A percentile compares a stretch with the other conserved stretches of the same genome.
Evolutionary conservation across 768 basidiomycete genomes (phyloP).

Genomic region (Tephrocybe sp.): DNA sequence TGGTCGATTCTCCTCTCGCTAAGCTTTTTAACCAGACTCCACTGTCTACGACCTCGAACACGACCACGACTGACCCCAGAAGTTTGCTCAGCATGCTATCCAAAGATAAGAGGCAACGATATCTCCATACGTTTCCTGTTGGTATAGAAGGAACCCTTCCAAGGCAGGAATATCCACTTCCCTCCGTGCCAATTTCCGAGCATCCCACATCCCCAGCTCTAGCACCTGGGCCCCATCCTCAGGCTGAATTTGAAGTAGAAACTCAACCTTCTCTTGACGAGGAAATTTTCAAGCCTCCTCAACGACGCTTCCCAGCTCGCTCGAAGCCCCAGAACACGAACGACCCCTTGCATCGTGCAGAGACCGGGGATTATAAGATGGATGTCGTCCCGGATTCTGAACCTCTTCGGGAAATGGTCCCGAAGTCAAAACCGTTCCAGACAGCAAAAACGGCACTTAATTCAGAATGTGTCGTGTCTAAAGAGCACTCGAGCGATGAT

Average conservation of each 20-base stretch:
- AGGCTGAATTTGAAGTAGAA: conserved; percentile 14
- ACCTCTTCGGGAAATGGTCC: conserved; percentile 31
- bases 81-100: conserved; percentile 25
- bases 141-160: background rate
- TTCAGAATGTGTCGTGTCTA: conserved; percentile 1
- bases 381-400: conserved; percentile 69
- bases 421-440: background rate
- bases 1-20: conserved; percentile 4
- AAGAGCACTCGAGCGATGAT: conserved; percentile 25
- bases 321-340: background rate
- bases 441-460: background rate
- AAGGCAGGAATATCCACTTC: background rate
- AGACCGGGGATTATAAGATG: conserved; percentile 26
- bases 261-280: conserved; percentile 20
- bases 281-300: conserved; percentile 6
- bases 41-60: background rate
- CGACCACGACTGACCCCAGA: conserved; percentile 9
- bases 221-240: background rate
- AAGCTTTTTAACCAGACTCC: background rate
- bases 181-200: background rate
- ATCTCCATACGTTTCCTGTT: conserved; percentile 15
- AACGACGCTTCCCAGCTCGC: conserved; percentile 5
- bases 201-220: background rate
- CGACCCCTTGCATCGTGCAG: conserved; percentile 4
- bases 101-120: conserved; percentile 24